Evolutionary conservation across 768 basidiomycete genomes (phyloP), one percentile per base, ranked within the genome.

Genomic region (Porpolomopsis calyptriformis): DNA sequence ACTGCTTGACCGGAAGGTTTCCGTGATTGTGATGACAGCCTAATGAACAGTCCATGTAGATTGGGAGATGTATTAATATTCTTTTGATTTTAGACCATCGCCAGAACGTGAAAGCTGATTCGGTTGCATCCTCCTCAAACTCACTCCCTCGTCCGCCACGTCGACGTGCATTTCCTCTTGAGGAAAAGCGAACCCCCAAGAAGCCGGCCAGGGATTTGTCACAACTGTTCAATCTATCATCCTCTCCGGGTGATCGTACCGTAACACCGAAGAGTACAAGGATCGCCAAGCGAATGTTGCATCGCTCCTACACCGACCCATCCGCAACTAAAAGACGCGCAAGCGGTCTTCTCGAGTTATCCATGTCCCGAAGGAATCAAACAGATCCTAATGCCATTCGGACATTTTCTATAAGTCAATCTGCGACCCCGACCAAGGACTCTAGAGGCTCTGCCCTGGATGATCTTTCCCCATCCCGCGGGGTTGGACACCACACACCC

Each of bases 221-320:
- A 1, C 54, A 60, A 8, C 66, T 78, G 10, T 78, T 77, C 52
- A 14, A 46, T 18, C 23, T 22, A 4, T 27, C 35, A 25, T n/a
- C 19, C 6, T 46, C 39, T 1, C 38, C 29, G 40, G 18, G 31
- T 29, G 34, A 11, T 25, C 26, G 12, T 3, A 56, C 65, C 25
- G 55, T 58, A 8, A 51, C 65, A 0, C 60, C 64, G 23, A 14
- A 7, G 19, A 6, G 23, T 10, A 22, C 12, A 18, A 18, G 37
- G 24, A 11, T 85, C 4, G 72, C 80, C 9, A 80, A 77, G 47
- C 79, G 83, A 18, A 87, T 87, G 84, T 74, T 86, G 1, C 71
- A 72, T 7, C 73, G 83, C 1, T 78, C 82, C 10, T 74, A 69
- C 46, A 85, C 83, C 0, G 82, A 82, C 22, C 67, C 78, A 1